phyloP scores from a whole-genome alignment of 2,329 filamentous ascomycete genomes.

The Fusarium sp. region DNA sequence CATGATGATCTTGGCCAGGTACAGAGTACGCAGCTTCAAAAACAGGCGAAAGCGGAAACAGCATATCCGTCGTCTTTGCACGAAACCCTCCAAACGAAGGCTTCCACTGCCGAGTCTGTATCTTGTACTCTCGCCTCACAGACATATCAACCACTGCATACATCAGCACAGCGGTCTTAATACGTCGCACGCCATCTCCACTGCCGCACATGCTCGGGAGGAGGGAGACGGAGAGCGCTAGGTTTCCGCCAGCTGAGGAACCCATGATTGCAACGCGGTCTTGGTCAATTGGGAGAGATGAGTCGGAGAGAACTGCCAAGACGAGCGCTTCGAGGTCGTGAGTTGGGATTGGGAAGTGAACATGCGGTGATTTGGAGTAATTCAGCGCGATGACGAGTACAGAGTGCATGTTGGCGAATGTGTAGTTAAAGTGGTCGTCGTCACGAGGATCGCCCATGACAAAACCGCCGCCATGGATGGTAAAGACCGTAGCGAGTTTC shows the following conservation, averaged over 20 bases:
- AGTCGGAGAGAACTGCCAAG: background rate
- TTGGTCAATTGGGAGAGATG: slow-evolving; percentile 1
- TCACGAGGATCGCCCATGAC: slow-evolving; percentile 15
- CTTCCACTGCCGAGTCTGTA: slow-evolving; percentile 10
- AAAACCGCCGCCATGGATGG: slow-evolving; percentile 19
- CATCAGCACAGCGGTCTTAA: slow-evolving; percentile 1
- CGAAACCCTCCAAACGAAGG: slow-evolving; percentile 13
- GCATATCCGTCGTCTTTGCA: background rate
- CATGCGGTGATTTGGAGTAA: slow-evolving; percentile 11
- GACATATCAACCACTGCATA: slow-evolving; percentile 17
- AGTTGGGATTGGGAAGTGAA: background rate
- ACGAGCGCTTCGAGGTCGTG: slow-evolving; percentile 25
- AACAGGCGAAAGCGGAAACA: background rate
- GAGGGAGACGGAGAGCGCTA: slow-evolving; percentile 5
- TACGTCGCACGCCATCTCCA: slow-evolving; percentile 12
- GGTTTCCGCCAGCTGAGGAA: slow-evolving; percentile 13
- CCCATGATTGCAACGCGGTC: slow-evolving; percentile 11
- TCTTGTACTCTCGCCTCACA: slow-evolving; percentile 1
- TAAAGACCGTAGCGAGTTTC: background rate
- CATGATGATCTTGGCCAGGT: background rate
- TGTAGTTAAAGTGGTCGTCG: slow-evolving; percentile 10
- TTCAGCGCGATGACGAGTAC: slow-evolving; percentile 16
- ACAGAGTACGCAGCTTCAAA: slow-evolving; percentile 19
- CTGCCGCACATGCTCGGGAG: slow-evolving; percentile 21
- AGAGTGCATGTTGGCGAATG: slow-evolving; percentile 17